phyloP scores from a whole-genome alignment of 257 asterid species.

The Thymus quinquecostatus region DNA sequence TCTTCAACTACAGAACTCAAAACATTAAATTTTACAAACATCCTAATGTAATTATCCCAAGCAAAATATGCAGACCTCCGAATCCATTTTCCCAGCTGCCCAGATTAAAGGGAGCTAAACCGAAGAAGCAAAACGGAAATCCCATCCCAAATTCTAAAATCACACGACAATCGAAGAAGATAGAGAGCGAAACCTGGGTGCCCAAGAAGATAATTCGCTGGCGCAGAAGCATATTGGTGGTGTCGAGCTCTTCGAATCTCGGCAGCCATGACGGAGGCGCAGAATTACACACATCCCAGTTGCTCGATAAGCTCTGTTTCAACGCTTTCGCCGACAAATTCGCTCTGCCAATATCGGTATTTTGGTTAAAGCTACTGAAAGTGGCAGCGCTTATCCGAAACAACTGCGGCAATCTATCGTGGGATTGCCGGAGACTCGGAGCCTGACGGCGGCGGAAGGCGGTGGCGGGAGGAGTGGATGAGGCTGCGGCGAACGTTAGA shows the following conservation, averaged over 20 bases:
- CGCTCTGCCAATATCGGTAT: conserved; percentile 22
- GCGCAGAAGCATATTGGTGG: conserved; percentile 98
- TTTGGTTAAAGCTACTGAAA: conserved; percentile 12
- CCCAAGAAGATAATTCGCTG: conserved; percentile 94
- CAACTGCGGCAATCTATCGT: conserved; percentile 18
- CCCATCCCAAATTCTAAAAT: neutral
- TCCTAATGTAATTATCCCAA: neutral
- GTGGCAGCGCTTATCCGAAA: conserved; percentile 24
- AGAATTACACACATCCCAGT: conserved; percentile 67
- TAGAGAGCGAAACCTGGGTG: conserved; percentile 55
- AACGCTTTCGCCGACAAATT: conserved; percentile 43
- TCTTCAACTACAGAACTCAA: conserved; percentile 3
- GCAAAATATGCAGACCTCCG: conserved; percentile 3
- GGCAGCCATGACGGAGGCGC: conserved; percentile 89
- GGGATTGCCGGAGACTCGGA: conserved; percentile 24
- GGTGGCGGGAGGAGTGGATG: conserved; percentile 43
- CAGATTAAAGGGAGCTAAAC: neutral
- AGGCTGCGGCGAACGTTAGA: conserved; percentile 36
- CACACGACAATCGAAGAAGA: neutral
- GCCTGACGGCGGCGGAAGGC: conserved; percentile 19
- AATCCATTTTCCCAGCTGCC: neutral
- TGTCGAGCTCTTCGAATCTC: conserved; percentile 91
- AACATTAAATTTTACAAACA: neutral
- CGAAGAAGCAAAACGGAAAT: neutral
- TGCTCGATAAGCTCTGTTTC: conserved; percentile 48